Evolutionary conservation across 2,329 filamentous ascomycete species (phyloP).

Genomic region (Zymoseptoria ardabiliae): DNA sequence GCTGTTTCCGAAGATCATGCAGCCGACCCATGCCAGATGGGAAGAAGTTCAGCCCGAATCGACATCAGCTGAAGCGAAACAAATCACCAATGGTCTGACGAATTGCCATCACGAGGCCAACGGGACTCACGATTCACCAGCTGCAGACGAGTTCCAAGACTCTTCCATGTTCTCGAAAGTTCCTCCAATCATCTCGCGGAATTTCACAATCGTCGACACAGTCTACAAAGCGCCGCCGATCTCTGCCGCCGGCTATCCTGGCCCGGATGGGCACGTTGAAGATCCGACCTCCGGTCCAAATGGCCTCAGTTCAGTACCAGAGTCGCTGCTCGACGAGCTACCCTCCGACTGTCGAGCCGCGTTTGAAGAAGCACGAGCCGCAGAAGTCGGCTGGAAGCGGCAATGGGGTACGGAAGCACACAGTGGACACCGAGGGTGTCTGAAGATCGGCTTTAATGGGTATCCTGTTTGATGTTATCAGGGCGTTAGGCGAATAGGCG

Average conservation of each 20-base stretch:
- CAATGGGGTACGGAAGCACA: conserved; percentile 64
- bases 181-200: conserved; percentile 51
- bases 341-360: conserved; percentile 64
- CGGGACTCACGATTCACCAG: conserved; percentile 14
- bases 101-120: conserved; percentile 19
- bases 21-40: conserved; percentile 79
- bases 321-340: conserved; percentile 59
- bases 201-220: conserved; percentile 57
- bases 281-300: conserved; percentile 40
- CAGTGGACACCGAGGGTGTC: conserved; percentile 42
- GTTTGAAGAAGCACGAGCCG: conserved; percentile 59
- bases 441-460: conserved; percentile 43
- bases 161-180: conserved; percentile 46
- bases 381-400: conserved; percentile 64
- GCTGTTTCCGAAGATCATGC: conserved; percentile 80
- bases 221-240: conserved; percentile 52
- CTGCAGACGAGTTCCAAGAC: conserved; percentile 9
- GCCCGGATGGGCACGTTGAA: conserved; percentile 45
- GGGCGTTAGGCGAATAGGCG: conserved; percentile 31
- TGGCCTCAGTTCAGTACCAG: conserved; percentile 57
- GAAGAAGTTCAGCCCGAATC: conserved; percentile 57
- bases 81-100: conserved; percentile 16
- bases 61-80: conserved; percentile 17
- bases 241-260: conserved; percentile 52
- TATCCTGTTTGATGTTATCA: conserved; percentile 40